A percentile compares a stretch with the other conserved stretches of the same genome.
These are phyloP conservation scores for Oehlia diaphana DNA, from an alignment of 192 early-diverging fungal genomes.

Conservation along the genomic window DNA sequence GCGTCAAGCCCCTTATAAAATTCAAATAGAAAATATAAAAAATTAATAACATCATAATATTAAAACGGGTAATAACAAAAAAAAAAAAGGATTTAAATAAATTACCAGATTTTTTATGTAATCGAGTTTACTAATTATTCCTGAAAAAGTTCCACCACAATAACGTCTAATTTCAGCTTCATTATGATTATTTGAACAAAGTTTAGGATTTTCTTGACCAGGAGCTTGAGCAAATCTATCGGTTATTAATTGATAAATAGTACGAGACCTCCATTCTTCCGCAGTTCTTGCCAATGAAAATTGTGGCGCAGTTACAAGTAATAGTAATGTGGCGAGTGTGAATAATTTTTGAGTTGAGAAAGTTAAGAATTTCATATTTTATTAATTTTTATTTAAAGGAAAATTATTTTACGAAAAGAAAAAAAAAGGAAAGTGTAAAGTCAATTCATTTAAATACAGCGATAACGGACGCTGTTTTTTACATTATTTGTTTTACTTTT, in stretches of 20 bases:
- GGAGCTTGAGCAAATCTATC: constrained; percentile 44
- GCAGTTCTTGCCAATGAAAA: neutral
- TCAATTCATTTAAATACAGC: too few relatives aligned
- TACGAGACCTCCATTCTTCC: constrained; percentile 39
- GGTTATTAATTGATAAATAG: constrained; percentile 50
- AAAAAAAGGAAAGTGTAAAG: too few relatives aligned
- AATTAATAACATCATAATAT: neutral
- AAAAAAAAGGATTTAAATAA: neutral
- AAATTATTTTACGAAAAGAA: too few relatives aligned
- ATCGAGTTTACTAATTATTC: constrained; percentile 42
- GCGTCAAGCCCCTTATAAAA: constrained; percentile 48
- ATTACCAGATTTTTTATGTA: constrained; percentile 40
- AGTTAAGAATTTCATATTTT: too few relatives aligned
- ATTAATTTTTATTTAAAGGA: too few relatives aligned
- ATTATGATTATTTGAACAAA: constrained; percentile 6
- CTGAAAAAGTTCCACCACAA: constrained; percentile 50
- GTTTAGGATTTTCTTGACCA: constrained; percentile 25
- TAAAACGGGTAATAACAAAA: too few relatives aligned
- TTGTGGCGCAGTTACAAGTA: neutral
- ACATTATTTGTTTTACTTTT: too few relatives aligned
- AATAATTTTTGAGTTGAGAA: neutral
- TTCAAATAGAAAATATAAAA: neutral
- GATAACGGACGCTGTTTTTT: too few relatives aligned
- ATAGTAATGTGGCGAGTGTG: neutral
- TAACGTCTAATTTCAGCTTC: constrained; percentile 34